phyloP scores from a whole-genome alignment of 192 early-diverging fungal genomes.

The Physocladia obscura region DNA sequence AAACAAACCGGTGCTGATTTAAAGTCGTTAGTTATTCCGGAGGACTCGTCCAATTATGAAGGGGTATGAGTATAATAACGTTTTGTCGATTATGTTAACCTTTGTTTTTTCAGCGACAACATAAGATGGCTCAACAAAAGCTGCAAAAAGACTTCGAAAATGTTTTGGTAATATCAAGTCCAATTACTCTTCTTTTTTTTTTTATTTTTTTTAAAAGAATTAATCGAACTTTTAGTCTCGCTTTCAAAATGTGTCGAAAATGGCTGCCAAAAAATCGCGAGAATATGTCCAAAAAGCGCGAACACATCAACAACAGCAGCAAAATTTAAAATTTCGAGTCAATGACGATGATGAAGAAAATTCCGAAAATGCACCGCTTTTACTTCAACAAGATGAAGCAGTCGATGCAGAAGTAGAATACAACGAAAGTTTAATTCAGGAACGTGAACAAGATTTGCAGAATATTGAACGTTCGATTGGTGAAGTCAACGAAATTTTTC shows the following conservation, averaged over 20 bases:
- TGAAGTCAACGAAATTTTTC: slow-evolving; percentile 96
- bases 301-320: slow-evolving; percentile 7
- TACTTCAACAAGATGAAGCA: slow-evolving; percentile 22
- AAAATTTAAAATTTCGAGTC: neutral
- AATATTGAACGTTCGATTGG: slow-evolving; percentile 91
- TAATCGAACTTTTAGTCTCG: slow-evolving; percentile 45
- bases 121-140: slow-evolving; percentile 88
- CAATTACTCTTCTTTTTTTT: neutral
- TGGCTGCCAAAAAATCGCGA: slow-evolving; percentile 79
- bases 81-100: neutral
- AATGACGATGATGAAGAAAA: slow-evolving; percentile 48
- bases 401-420: slow-evolving; percentile 91
- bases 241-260: slow-evolving; percentile 82
- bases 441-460: slow-evolving; percentile 89
- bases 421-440: slow-evolving; percentile 90
- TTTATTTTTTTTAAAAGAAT: neutral
- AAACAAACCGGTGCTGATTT: slow-evolving; percentile 75
- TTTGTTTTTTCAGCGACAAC: slow-evolving; percentile 55
- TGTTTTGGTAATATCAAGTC: slow-evolving; percentile 50
- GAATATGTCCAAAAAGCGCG: slow-evolving; percentile 78
- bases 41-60: slow-evolving; percentile 25
- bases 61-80: slow-evolving; percentile 24
- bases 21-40: slow-evolving; percentile 69
- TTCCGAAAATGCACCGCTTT: slow-evolving; percentile 60
- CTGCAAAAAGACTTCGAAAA: slow-evolving; percentile 93